Conservation (phyloP, 257 asterid genomes). For the Galeopsis tetrahit region DNA sequence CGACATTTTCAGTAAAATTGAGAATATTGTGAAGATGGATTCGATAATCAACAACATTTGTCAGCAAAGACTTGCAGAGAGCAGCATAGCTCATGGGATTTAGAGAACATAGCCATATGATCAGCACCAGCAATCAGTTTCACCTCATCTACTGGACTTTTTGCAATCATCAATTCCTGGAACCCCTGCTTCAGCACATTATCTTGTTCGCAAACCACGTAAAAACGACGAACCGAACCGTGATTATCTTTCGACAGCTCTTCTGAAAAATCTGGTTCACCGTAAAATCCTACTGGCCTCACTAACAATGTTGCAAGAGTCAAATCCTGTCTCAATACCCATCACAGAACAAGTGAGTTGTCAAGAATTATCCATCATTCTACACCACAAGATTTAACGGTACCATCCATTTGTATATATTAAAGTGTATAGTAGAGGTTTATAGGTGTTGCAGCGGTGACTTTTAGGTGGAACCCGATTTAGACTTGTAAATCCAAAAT, state of each 20-base stretch:
- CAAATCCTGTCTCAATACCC: slow-evolving; percentile 39
- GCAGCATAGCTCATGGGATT: slow-evolving; percentile 38
- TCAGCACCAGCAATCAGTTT: slow-evolving; percentile 41
- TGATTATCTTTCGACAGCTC: slow-evolving; percentile 38
- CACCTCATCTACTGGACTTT: slow-evolving; percentile 47
- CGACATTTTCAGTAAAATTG: too few relatives aligned
- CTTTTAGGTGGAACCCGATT: too few relatives aligned
- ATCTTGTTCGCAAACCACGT: slow-evolving; percentile 41
- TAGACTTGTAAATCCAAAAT: too few relatives aligned
- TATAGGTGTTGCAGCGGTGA: too few relatives aligned
- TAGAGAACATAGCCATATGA: slow-evolving; percentile 56
- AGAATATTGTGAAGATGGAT: too few relatives aligned
- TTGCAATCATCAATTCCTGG: slow-evolving; percentile 46
- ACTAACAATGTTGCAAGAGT: slow-evolving; percentile 45
- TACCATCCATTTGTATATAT: neutral
- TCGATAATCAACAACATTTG: slow-evolving; percentile 12
- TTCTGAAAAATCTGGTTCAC: neutral
- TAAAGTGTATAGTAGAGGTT: too few relatives aligned
- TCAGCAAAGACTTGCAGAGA: slow-evolving; percentile 31
- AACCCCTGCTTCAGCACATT: slow-evolving; percentile 12
- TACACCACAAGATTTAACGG: neutral
- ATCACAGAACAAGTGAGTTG: neutral
- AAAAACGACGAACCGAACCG: slow-evolving; percentile 46
- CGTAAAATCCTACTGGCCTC: slow-evolving; percentile 33
- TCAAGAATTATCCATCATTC: neutral